Percentiles rank a stretch among this genome's conserved stretches.
These are phyloP conservation scores for Teunomyces aglyptinius DNA, from an alignment of 805 yeast species.

Conservation along the genomic window DNA sequence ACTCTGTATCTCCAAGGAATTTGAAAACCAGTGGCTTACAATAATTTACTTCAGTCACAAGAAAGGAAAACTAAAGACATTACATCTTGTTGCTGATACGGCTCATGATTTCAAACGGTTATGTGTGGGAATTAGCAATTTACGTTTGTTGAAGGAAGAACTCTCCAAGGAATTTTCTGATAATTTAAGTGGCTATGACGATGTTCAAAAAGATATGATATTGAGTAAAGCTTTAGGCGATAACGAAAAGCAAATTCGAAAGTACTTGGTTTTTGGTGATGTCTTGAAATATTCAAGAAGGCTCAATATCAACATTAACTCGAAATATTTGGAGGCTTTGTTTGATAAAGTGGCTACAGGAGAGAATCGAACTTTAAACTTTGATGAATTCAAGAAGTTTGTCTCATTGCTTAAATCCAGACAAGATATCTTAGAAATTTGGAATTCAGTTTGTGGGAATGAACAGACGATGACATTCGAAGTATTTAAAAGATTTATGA, in stretches of 20 bases:
- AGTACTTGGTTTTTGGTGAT: constrained; percentile 57
- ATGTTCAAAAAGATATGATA: constrained; percentile 23
- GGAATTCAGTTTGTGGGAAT: constrained; percentile 33
- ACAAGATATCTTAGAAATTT: constrained; percentile 56
- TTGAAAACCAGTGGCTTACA: constrained; percentile 72
- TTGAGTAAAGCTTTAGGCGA: constrained; percentile 19
- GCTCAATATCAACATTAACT: constrained; percentile 70
- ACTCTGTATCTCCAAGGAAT: constrained; percentile 66
- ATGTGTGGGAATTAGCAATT: constrained; percentile 54
- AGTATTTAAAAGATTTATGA: constrained; percentile 40
- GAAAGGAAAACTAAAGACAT: constrained; percentile 65
- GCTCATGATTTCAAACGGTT: constrained; percentile 58
- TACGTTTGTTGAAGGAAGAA: constrained; percentile 61
- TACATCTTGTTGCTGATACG: constrained; percentile 73
- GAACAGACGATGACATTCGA: constrained; percentile 18
- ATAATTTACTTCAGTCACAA: constrained; percentile 64
- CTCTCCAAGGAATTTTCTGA: constrained; percentile 51
- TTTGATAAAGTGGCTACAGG: constrained; percentile 47
- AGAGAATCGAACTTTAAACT: constrained; percentile 45
- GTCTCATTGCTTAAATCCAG: constrained; percentile 67
- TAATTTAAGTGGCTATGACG: constrained; percentile 37
- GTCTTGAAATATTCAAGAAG: constrained; percentile 63
- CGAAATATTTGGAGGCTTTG: constrained; percentile 43
- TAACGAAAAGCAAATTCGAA: constrained; percentile 20
- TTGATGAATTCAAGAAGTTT: constrained; percentile 72